Evolutionary conservation across 345 rosid species (phyloP).

Genomic region (Pugionium cornutum): DNA sequence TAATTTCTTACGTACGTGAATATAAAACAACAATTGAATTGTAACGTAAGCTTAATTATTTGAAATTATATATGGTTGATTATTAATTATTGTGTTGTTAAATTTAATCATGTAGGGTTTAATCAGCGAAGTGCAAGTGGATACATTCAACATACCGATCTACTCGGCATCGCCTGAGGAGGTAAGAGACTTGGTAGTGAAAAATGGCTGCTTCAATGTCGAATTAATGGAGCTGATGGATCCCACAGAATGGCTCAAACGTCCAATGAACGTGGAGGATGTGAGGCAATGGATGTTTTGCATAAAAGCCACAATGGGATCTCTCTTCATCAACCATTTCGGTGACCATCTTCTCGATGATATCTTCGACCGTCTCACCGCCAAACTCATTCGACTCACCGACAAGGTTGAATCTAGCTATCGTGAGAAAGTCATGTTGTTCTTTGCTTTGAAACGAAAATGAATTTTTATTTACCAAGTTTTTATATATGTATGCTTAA

Average conservation of each 20-base stretch:
- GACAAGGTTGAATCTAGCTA: constrained; percentile 41
- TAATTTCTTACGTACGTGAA: not conserved
- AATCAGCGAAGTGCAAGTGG: constrained; percentile 51
- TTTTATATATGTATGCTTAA: too few relatives aligned
- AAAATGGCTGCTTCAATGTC: constrained; percentile 43
- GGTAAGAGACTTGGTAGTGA: constrained; percentile 42
- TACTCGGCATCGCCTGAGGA: constrained; percentile 46
- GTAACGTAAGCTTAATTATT: too few relatives aligned
- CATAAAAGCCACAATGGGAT: constrained; percentile 57
- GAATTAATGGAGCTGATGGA: constrained; percentile 49
- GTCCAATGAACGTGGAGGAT: constrained; percentile 36
- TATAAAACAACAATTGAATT: not conserved
- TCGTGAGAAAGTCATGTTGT: constrained; percentile 42
- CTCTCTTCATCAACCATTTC: constrained; percentile 50
- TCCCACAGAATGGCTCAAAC: constrained; percentile 38
- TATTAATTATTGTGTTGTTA: too few relatives aligned
- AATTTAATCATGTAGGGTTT: constrained; percentile 39
- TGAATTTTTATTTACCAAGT: constrained; percentile 14
- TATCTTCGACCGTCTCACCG: constrained; percentile 43
- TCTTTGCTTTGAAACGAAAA: constrained; percentile 43
- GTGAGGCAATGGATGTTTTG: constrained; percentile 44
- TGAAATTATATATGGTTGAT: too few relatives aligned
- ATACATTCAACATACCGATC: constrained; percentile 57
- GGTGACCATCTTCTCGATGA: constrained; percentile 37
- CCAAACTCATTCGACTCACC: constrained; percentile 38